A percentile compares a stretch with the other conserved stretches of the same genome.
Conservation (phyloP, 2,329 filamentous ascomycete species). For the Arthroderma sp. region DNA sequence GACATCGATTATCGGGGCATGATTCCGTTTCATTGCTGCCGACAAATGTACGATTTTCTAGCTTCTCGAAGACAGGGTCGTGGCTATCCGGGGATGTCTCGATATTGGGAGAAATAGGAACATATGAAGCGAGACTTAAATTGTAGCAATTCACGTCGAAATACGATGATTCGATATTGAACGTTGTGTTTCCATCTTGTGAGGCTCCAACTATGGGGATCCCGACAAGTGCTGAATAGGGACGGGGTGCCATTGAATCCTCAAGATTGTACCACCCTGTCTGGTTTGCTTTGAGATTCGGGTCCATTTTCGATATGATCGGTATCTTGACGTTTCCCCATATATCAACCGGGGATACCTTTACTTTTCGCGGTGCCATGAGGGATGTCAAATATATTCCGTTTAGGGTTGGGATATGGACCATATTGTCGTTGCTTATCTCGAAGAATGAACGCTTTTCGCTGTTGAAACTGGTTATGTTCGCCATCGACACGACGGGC, state of each 20-base stretch:
- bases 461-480: conserved; percentile 2
- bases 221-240: conserved; percentile 6
- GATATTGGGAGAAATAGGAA: conserved; percentile 1
- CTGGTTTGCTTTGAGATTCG: background rate
- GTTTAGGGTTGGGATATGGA: background rate
- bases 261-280: conserved; percentile 5
- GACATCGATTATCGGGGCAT: background rate
- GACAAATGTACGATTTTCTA: background rate
- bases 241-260: background rate
- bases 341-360: conserved; percentile 3
- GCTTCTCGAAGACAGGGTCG: no score
- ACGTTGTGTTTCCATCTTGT: conserved; percentile 4
- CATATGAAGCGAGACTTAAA: background rate
- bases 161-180: conserved; percentile 8
- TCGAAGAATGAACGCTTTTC: conserved; percentile 5
- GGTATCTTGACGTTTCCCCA: conserved; percentile 10
- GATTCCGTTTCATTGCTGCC: conserved; percentile 2
- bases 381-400: conserved; percentile 6
- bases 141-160: conserved; percentile 7
- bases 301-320: conserved; percentile 4
- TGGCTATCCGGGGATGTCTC: background rate
- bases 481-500: background rate
- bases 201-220: background rate
- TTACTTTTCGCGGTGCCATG: conserved; percentile 2
- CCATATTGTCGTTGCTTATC: background rate